Conservation (phyloP, 169 alveolate genomes). For the Plasmodium malariae region DNA sequence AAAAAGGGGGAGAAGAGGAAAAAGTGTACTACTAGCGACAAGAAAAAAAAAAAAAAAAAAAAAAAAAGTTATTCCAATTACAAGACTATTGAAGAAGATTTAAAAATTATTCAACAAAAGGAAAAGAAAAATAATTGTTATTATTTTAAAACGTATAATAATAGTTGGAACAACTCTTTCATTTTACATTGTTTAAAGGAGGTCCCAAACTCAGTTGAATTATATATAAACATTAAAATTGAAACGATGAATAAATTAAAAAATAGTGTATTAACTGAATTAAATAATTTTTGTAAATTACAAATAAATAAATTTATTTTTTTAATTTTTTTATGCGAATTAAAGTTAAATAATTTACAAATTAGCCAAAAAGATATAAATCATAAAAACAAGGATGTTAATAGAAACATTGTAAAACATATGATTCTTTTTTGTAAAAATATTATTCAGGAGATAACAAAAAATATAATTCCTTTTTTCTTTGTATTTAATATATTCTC, state of each 20-base stretch:
- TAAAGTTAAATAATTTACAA: constrained; percentile 48
- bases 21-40: no score
- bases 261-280: constrained; percentile 20
- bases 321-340: constrained; percentile 57
- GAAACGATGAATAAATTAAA: constrained; percentile 55
- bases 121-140: constrained; percentile 33
- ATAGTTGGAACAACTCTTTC: constrained; percentile 2
- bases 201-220: constrained; percentile 37
- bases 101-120: constrained; percentile 30
- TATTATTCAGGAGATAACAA: constrained; percentile 51
- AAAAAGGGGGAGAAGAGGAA: neutral
- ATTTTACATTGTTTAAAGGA: constrained; percentile 40
- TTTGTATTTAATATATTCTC: constrained; percentile 54
- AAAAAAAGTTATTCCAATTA: constrained; percentile 10
- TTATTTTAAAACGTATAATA: constrained; percentile 26
- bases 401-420: constrained; percentile 11
- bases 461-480: constrained; percentile 61
- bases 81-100: constrained; percentile 53
- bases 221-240: constrained; percentile 67
- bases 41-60: constrained; percentile 17
- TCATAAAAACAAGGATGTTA: constrained; percentile 1
- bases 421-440: constrained; percentile 31
- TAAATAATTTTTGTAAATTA: constrained; percentile 49
- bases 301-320: constrained; percentile 33
- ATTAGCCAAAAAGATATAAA: constrained; percentile 19